A percentile compares a stretch with the other conserved stretches of the same genome.
These are phyloP conservation scores for Chaetomium fimeti DNA, from an alignment of 495 filamentous ascomycete species.

Conservation along the genomic window DNA sequence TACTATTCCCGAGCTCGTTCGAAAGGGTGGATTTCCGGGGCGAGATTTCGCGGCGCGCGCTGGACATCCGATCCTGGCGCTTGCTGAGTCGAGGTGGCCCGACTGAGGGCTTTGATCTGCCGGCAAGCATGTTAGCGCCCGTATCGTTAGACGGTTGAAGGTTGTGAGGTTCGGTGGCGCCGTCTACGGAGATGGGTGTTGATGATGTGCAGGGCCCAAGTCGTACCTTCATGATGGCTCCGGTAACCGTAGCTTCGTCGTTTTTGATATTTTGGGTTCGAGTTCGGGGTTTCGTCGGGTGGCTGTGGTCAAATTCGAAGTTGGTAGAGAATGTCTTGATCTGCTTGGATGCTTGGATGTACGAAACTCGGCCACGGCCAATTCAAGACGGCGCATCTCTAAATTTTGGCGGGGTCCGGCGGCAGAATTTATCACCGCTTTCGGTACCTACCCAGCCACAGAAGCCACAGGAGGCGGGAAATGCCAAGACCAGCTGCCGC, in stretches of 20 bases:
- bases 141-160: neutral
- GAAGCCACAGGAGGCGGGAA: slow-evolving; percentile 21
- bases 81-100: slow-evolving; percentile 72
- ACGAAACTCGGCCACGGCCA: slow-evolving; percentile 2
- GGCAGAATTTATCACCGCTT: slow-evolving; percentile 35
- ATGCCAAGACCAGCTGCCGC: slow-evolving; percentile 23
- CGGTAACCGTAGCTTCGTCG: neutral
- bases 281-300: neutral
- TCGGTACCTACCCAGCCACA: slow-evolving; percentile 15
- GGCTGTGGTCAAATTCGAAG: neutral
- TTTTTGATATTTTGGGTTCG: neutral
- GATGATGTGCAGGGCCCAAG: neutral
- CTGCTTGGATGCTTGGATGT: slow-evolving; percentile 1
- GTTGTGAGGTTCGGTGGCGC: too few species aligned
- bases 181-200: neutral
- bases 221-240: slow-evolving; percentile 33
- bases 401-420: slow-evolving; percentile 40
- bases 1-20: slow-evolving; percentile 87
- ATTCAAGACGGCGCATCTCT: slow-evolving; percentile 4
- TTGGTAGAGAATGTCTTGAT: neutral
- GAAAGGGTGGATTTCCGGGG: slow-evolving; percentile 92
- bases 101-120: slow-evolving; percentile 86
- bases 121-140: slow-evolving; percentile 12
- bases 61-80: slow-evolving; percentile 70
- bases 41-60: slow-evolving; percentile 67